Percentiles rank a stretch among this genome's conserved stretches.
Conservation (phyloP, 306 rosid genomes). For the Prunus dulcis region DNA sequence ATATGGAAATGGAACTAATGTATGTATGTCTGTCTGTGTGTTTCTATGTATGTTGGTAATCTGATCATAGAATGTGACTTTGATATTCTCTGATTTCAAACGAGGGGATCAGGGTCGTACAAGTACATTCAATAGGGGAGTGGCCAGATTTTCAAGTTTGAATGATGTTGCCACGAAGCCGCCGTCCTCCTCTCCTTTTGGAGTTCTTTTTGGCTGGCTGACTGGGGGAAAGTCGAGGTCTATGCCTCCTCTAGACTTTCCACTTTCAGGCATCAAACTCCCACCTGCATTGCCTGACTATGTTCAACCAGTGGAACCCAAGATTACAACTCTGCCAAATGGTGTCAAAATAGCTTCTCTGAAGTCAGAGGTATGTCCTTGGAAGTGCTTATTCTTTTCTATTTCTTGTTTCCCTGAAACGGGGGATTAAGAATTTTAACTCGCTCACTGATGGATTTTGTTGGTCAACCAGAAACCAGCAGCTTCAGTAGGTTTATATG, state of each 20-base stretch:
- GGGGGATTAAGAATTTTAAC: not conserved
- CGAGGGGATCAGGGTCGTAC: slow-evolving; percentile 49
- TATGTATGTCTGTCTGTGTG: not conserved
- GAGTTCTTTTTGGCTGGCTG: slow-evolving; percentile 84
- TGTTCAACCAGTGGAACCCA: slow-evolving; percentile 59
- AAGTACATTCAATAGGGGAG: slow-evolving; percentile 27
- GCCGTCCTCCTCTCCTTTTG: slow-evolving; percentile 48
- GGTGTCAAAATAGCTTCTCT: slow-evolving; percentile 84
- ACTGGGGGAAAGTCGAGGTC: slow-evolving; percentile 49
- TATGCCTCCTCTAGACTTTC: slow-evolving; percentile 60
- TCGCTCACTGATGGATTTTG: slow-evolving; percentile 4
- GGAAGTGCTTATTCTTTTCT: not conserved
- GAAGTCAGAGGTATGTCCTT: slow-evolving; percentile 50
- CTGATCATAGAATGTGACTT: slow-evolving; percentile 15
- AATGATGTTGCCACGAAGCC: slow-evolving; percentile 46
- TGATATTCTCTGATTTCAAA: not conserved
- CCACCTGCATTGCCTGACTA: slow-evolving; percentile 82
- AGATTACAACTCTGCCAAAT: slow-evolving; percentile 69
- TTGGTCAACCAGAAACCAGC: slow-evolving; percentile 57
- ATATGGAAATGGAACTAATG: not conserved
- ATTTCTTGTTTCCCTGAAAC: not conserved
- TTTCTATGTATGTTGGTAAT: not conserved
- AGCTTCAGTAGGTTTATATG: slow-evolving; percentile 79
- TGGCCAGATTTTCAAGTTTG: slow-evolving; percentile 68
- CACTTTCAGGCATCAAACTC: slow-evolving; percentile 58